phyloP scores from a whole-genome alignment of 768 basidiomycete genomes.

The Pisolithus marmoratus region DNA sequence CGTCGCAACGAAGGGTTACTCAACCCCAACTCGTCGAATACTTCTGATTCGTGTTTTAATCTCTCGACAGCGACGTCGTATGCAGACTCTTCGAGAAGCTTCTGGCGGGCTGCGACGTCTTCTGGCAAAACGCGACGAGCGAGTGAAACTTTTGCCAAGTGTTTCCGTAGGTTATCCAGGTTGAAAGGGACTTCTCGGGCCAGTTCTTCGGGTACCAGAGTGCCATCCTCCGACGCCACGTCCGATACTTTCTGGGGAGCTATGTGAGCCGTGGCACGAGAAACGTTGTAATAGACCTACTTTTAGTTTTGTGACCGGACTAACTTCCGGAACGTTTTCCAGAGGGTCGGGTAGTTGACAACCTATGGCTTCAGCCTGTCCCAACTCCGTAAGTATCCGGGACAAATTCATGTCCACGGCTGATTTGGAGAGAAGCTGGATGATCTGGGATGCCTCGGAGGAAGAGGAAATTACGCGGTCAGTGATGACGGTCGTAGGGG shows the following conservation, averaged over 20 bases:
- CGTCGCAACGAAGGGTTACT: slow-evolving; percentile 39
- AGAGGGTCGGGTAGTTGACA: slow-evolving; percentile 36
- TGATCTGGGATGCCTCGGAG: slow-evolving; percentile 49
- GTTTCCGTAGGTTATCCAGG: slow-evolving; percentile 61
- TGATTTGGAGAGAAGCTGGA: slow-evolving; percentile 51
- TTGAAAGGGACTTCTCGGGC: slow-evolving; percentile 62
- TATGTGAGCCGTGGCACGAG: not conserved
- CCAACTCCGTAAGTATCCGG: slow-evolving; percentile 50
- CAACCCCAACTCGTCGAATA: slow-evolving; percentile 55
- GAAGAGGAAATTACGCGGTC: slow-evolving; percentile 51
- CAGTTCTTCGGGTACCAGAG: slow-evolving; percentile 14
- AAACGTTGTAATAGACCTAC: slow-evolving; percentile 20
- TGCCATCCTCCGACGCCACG: slow-evolving; percentile 14
- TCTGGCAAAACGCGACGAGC: slow-evolving; percentile 59
- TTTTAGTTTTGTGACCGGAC: slow-evolving; percentile 49
- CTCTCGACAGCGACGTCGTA: slow-evolving; percentile 78
- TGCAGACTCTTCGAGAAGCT: slow-evolving; percentile 77
- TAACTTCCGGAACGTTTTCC: slow-evolving; percentile 51
- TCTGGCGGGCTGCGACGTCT: slow-evolving; percentile 70
- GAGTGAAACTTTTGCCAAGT: slow-evolving; percentile 57
- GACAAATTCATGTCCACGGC: slow-evolving; percentile 53
- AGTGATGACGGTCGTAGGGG: slow-evolving; percentile 47
- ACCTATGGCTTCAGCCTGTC: slow-evolving; percentile 46
- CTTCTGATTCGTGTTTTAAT: slow-evolving; percentile 54
- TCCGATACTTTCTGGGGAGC: slow-evolving; percentile 11